A percentile compares a stretch with the other conserved stretches of the same genome.
Conservation (phyloP, 2,329 filamentous ascomycete species). For the Massarina eburnea region DNA sequence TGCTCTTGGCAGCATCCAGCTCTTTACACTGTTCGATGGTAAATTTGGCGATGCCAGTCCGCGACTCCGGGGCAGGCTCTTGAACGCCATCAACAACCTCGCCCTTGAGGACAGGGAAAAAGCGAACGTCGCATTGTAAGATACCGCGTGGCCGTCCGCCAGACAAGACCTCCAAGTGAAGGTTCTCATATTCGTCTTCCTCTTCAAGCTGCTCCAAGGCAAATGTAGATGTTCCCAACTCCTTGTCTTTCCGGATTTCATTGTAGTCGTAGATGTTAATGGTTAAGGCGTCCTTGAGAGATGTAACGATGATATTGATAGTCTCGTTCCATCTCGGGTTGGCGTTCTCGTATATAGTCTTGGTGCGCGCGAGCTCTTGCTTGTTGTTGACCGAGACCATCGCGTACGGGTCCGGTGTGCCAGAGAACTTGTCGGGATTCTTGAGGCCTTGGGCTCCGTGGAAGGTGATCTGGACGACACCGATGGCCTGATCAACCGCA, state of each 20-base stretch:
- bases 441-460: constrained; percentile 91
- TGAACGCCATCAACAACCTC: constrained; percentile 70
- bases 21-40: constrained; percentile 96
- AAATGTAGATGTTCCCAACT: constrained; percentile 86
- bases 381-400: constrained; percentile 83
- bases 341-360: constrained; percentile 78
- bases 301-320: constrained; percentile 90
- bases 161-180: constrained; percentile 79
- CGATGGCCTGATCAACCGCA: constrained; percentile 92
- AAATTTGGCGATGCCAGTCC: constrained; percentile 91
- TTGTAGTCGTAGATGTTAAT: constrained; percentile 91
- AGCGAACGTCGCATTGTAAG: constrained; percentile 79
- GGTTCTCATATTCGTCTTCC: constrained; percentile 76
- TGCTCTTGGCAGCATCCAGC: constrained; percentile 85
- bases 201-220: constrained; percentile 79
- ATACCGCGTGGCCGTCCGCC: constrained; percentile 83
- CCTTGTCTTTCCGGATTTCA: constrained; percentile 94
- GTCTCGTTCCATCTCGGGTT: constrained; percentile 97
- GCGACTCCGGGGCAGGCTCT: constrained; percentile 81
- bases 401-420: constrained; percentile 88
- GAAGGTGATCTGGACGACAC: constrained; percentile 86
- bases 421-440: constrained; percentile 91
- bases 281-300: constrained; percentile 83
- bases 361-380: constrained; percentile 80
- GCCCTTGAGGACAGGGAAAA: constrained; percentile 87